Evolutionary conservation across 495 filamentous ascomycete genomes (phyloP).

Genomic region (Neurospora intermedia): DNA sequence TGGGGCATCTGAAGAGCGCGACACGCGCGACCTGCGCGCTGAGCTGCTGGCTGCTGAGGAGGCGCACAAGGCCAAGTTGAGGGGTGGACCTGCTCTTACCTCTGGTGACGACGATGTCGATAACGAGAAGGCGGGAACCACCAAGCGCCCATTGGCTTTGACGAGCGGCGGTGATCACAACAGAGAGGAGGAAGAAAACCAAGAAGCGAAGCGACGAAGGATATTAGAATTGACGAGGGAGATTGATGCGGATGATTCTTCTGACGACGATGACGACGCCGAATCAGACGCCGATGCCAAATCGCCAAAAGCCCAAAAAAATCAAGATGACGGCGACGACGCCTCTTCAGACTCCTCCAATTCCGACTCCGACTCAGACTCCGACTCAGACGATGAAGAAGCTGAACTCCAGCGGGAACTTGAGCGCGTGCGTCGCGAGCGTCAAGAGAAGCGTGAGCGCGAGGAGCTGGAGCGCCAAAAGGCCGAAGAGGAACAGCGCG

Average conservation of each 20-base stretch:
- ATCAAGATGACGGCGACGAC: conserved; percentile 26
- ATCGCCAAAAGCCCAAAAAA: conserved; percentile 33
- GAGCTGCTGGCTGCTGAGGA: conserved; percentile 86
- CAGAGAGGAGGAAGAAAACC: conserved; percentile 59
- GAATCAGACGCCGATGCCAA: conserved; percentile 38
- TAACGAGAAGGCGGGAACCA: too few species aligned
- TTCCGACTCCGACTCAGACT: conserved; percentile 33
- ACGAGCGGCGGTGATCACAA: conserved; percentile 21
- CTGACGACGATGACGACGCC: conserved; percentile 32
- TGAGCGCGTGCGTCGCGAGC: conserved; percentile 87
- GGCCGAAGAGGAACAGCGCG: conserved; percentile 69
- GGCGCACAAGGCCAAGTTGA: conserved; percentile 75
- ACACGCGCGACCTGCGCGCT: conserved; percentile 72
- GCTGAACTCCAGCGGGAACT: conserved; percentile 85
- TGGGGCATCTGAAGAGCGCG: conserved; percentile 34
- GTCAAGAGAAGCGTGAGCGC: conserved; percentile 72
- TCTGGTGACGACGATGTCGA: conserved; percentile 16
- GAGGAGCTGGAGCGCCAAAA: conserved; percentile 73
- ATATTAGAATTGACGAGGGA: conserved; percentile 83
- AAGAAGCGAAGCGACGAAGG: conserved; percentile 72
- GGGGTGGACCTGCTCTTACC: conserved; percentile 39
- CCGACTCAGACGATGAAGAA: conserved; percentile 61
- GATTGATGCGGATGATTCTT: conserved; percentile 82
- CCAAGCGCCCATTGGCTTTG: conserved; percentile 57
- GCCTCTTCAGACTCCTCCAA: conserved; percentile 14